phyloP scores from a whole-genome alignment of 345 rosid genomes.

The Nephelium lappaceum region DNA sequence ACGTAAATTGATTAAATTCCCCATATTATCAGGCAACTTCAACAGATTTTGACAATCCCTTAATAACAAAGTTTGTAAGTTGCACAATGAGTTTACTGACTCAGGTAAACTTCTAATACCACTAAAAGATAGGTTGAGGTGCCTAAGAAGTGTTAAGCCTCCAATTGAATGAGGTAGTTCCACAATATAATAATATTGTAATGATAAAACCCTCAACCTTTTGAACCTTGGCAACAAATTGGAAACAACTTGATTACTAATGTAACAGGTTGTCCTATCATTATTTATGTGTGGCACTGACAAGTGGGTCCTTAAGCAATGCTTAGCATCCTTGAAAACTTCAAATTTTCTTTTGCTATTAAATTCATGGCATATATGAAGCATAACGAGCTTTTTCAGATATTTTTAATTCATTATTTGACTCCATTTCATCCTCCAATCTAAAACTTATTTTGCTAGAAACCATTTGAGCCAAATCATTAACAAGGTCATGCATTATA shows the following conservation, averaged over 20 bases:
- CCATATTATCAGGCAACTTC: background rate
- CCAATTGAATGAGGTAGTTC: background rate
- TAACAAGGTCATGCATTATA: conserved; percentile 23
- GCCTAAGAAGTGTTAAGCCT: background rate
- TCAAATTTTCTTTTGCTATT: no score
- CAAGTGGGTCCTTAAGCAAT: background rate
- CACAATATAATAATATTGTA: background rate
- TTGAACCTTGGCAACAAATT: no score
- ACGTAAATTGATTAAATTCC: background rate
- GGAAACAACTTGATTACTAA: background rate
- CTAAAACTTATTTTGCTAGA: background rate
- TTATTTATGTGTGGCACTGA: background rate
- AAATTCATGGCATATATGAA: no score
- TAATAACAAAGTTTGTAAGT: background rate
- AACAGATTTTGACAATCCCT: background rate
- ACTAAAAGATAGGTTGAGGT: background rate
- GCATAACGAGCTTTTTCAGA: background rate
- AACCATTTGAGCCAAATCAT: conserved; percentile 13
- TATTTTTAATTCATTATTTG: background rate
- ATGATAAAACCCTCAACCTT: background rate
- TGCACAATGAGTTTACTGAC: background rate
- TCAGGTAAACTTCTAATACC: background rate
- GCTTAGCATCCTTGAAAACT: no score
- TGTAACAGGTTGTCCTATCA: no score
- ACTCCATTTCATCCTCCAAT: background rate